phyloP scores from a whole-genome alignment of 768 basidiomycete species.

The Hygrophoropsis aurantiaca region DNA sequence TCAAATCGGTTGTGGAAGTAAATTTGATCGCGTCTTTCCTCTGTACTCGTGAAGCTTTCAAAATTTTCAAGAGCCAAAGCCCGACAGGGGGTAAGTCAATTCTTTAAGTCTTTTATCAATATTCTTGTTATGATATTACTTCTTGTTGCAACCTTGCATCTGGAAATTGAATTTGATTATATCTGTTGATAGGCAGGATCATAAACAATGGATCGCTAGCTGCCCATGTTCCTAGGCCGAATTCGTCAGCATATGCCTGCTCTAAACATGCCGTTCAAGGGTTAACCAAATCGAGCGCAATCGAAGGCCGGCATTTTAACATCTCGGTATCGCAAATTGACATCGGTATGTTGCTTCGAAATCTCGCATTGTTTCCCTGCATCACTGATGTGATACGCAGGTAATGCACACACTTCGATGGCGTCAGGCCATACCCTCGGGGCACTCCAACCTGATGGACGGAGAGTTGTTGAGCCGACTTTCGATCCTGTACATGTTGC shows the following conservation, averaged over 20 bases:
- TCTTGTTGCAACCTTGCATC: too few species aligned
- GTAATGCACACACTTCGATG: slow-evolving; percentile 72
- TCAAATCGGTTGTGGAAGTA: slow-evolving; percentile 64
- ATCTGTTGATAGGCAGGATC: slow-evolving; percentile 52
- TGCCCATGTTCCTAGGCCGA: slow-evolving; percentile 68
- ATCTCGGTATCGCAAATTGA: slow-evolving; percentile 84
- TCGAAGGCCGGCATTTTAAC: slow-evolving; percentile 72
- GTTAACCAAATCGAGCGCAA: slow-evolving; percentile 70
- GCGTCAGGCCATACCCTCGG: slow-evolving; percentile 46
- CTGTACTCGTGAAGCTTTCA: slow-evolving; percentile 75
- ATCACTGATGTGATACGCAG: slow-evolving; percentile 30
- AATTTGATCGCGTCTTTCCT: slow-evolving; percentile 76
- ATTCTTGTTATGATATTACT: too few species aligned
- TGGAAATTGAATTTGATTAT: not conserved
- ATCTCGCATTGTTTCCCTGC: not conserved
- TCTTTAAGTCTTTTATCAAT: not conserved
- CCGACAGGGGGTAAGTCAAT: slow-evolving; percentile 64
- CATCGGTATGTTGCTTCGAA: slow-evolving; percentile 51
- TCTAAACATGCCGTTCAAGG: slow-evolving; percentile 83
- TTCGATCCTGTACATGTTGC: slow-evolving; percentile 77
- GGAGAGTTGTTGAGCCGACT: slow-evolving; percentile 52
- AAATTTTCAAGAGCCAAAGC: slow-evolving; percentile 66
- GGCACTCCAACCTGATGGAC: slow-evolving; percentile 69
- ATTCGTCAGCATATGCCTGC: slow-evolving; percentile 63
- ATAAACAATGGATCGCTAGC: slow-evolving; percentile 87